A percentile compares a stretch with the other conserved stretches of the same genome.
These are phyloP conservation scores for Pseudocercospora eumusae DNA, from an alignment of 2,329 filamentous ascomycete species.

Conservation along the genomic window DNA sequence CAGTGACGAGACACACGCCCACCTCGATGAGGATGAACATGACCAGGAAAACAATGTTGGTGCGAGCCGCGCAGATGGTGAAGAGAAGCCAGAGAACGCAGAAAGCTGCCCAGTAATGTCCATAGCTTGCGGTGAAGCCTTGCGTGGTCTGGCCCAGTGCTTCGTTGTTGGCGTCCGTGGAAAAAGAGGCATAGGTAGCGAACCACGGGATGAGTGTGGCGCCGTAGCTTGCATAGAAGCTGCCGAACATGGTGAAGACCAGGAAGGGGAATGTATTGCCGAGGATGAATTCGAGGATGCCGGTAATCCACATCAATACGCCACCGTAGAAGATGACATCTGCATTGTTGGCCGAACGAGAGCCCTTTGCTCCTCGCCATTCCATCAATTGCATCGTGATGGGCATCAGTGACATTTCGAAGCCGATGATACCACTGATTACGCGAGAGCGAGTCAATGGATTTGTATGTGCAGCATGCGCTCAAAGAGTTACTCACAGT, in stretches of 20 bases:
- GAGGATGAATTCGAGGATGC: conserved; percentile 27
- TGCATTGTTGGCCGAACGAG: conserved; percentile 23
- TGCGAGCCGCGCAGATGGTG: conserved; percentile 27
- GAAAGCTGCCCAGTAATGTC: conserved; percentile 28
- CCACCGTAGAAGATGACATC: conserved; percentile 29
- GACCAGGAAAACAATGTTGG: conserved; percentile 26
- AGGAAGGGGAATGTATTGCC: conserved; percentile 31
- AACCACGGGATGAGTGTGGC: conserved; percentile 24
- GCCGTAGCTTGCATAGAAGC: conserved; percentile 27
- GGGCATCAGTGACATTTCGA: conserved; percentile 29
- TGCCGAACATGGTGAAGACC: conserved; percentile 30
- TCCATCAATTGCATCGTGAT: conserved; percentile 30
- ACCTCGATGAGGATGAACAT: conserved; percentile 24
- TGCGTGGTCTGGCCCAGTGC: conserved; percentile 14
- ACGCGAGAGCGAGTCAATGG: background rate
- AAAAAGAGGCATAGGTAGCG: conserved; percentile 23
- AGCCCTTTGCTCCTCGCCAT: conserved; percentile 25
- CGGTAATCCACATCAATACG: conserved; percentile 28
- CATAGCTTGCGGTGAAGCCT: conserved; percentile 24
- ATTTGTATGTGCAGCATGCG: background rate
- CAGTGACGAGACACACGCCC: conserved; percentile 20
- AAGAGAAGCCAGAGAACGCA: conserved; percentile 28
- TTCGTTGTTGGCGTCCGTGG: conserved; percentile 19
- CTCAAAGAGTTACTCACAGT: conserved; percentile 14
- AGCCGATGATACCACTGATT: conserved; percentile 26